phyloP scores from a whole-genome alignment of 495 filamentous ascomycete species.

The Penicillium salamii region DNA sequence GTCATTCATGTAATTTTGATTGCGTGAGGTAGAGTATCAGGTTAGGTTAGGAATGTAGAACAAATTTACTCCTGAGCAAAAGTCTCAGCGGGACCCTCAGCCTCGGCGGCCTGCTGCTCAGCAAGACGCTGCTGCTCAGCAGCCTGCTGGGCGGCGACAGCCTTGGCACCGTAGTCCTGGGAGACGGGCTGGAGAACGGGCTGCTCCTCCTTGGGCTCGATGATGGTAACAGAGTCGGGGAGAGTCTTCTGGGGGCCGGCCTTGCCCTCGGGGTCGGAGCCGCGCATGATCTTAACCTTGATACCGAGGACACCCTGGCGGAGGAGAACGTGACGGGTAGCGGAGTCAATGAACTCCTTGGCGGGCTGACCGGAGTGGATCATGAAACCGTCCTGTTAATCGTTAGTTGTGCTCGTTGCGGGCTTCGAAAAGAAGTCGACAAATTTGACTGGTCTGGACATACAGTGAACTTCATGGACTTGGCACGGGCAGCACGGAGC shows the following conservation, averaged over 20 bases:
- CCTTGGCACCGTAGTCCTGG: conserved; percentile 99
- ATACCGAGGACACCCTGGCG: conserved; percentile 99
- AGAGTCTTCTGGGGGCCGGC: conserved; percentile 93
- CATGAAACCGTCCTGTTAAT: conserved; percentile 91
- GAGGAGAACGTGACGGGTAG: conserved; percentile 97
- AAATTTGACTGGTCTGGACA: conserved; percentile 23
- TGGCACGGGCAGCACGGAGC: conserved; percentile 96
- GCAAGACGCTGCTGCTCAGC: conserved; percentile 69
- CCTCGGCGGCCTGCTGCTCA: conserved; percentile 57
- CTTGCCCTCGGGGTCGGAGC: conserved; percentile 99
- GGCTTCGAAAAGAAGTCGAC: not conserved
- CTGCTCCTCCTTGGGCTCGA: conserved; percentile 99
- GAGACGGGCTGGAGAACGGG: conserved; percentile 88
- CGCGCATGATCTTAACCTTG: conserved; percentile 99
- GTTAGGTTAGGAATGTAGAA: conserved; percentile 34
- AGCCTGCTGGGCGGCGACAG: conserved; percentile 77
- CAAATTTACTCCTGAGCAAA: conserved; percentile 47
- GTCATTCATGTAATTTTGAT: conserved; percentile 46
- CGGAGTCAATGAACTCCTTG: conserved; percentile 98
- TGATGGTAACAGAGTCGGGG: conserved; percentile 96
- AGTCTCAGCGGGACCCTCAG: conserved; percentile 42
- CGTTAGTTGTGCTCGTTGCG: conserved; percentile 9
- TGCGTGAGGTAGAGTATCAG: conserved; percentile 41
- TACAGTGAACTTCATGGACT: conserved; percentile 99
- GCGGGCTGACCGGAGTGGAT: conserved; percentile 99